Evolutionary conservation across 1,284 basidiomycete species (phyloP).

Genomic region (Moniliophthora roreri): DNA sequence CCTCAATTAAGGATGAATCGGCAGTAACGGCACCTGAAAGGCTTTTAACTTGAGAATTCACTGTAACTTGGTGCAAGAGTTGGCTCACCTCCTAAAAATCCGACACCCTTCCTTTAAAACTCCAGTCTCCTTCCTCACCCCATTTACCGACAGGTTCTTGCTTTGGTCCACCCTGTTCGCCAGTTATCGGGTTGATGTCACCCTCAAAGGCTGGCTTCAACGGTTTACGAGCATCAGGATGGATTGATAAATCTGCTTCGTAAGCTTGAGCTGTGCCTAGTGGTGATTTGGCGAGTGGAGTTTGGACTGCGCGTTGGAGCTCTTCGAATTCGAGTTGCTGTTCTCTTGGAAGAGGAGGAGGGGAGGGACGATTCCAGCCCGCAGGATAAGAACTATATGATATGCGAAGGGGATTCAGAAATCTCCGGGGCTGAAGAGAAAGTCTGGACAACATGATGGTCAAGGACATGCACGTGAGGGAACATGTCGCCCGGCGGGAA

Average conservation of each 20-base stretch:
- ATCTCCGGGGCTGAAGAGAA: neutral
- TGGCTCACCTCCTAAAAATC: constrained; percentile 55
- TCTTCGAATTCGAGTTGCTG: constrained; percentile 79
- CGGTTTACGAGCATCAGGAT: constrained; percentile 68
- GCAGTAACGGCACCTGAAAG: too few species aligned
- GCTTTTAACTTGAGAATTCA: too few species aligned
- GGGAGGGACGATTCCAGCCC: constrained; percentile 55
- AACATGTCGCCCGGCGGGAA: too few species aligned
- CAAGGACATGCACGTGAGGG: too few species aligned
- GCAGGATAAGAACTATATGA: constrained; percentile 13
- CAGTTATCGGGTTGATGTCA: constrained; percentile 71
- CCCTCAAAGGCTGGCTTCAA: constrained; percentile 68
- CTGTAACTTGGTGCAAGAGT: neutral
- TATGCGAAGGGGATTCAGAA: neutral
- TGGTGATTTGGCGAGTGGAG: constrained; percentile 33
- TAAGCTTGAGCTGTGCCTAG: constrained; percentile 21
- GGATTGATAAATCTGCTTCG: constrained; percentile 45
- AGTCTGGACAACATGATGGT: neutral
- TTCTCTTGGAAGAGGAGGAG: constrained; percentile 66
- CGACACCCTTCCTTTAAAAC: constrained; percentile 78
- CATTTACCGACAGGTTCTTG: constrained; percentile 68
- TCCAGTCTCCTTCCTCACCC: constrained; percentile 74
- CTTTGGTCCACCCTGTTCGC: constrained; percentile 78
- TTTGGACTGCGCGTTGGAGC: constrained; percentile 60
- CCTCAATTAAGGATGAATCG: too few species aligned